Base-by-base conservation (phyloP, 2,329 filamentous ascomycete genomes). In the Bipolaris zeicola region DNA sequence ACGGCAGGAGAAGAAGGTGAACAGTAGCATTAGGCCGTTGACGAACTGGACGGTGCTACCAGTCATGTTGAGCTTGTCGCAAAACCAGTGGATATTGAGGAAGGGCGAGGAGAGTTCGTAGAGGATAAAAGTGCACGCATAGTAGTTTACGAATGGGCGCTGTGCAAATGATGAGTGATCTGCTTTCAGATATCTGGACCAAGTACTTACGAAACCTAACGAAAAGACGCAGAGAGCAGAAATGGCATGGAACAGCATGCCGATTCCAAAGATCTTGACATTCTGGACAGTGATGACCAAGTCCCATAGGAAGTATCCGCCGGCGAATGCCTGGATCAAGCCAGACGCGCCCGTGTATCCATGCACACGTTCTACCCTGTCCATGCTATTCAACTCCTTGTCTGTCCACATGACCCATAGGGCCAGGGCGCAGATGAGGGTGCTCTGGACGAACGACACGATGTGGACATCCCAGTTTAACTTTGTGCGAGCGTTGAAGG, bases 1-100 rank as follows among this genome's bases (percentile, higher is more conserved):
- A 55, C 91, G 89, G 74, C 88, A 90, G 61, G 81, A 84, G 78
- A 93, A 92, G 77, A 95, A 95, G 45, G 85, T 90, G 62, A 80
- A 76, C 50, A 94, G 85, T 3, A 95, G 85, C 54, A 85, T 70
- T 59, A 92, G 81, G 65, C 91, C 91, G 69, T 95, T 95, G 76
- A 91, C 87, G 26, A 93, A 83, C 78, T 95, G 91, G 22, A 86
- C 76, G 50, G 81, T 82, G 18, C 88, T 87, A 34, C 91, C 91
- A 0, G 91, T 95, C 82, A 92, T 87, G 68, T 86, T 84, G 57
- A 94, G 80, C 80, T 96, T 96, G 78, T 96, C 91, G 77, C 90
- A 91, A 80, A 95, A 95, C 91, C 91, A 96, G 80, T 96, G 91
- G 72, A 94, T 85, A 73, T 96, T 96, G 55, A 95, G 83, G 76